Evolutionary conservation across 371 early-diverging fungal genomes (phyloP).

Genomic region (Haplosporangium sp.): DNA sequence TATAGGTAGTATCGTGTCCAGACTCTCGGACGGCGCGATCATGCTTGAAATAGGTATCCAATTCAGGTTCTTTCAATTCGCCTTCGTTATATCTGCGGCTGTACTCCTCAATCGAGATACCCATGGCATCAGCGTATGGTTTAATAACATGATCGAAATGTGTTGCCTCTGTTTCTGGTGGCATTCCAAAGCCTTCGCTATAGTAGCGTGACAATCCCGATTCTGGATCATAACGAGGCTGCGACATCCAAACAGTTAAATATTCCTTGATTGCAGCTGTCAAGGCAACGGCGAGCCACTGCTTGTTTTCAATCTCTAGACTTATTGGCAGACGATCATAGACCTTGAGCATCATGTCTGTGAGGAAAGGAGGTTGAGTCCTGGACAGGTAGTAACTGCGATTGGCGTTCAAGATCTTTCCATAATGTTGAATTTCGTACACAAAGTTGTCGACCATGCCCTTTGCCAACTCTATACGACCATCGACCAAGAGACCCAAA

Average conservation of each 20-base stretch:
- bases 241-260: conserved; percentile 89
- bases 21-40: conserved; percentile 97
- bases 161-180: conserved; percentile 96
- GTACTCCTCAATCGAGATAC: conserved; percentile 79
- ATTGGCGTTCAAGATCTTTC: conserved; percentile 98
- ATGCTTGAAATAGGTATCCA: conserved; percentile 96
- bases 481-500: conserved; percentile 89
- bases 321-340: conserved; percentile 68
- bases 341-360: conserved; percentile 94
- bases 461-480: conserved; percentile 83
- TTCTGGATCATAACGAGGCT: conserved; percentile 81
- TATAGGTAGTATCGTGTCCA: conserved; percentile 97
- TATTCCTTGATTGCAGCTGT: conserved; percentile 94
- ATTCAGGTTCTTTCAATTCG: conserved; percentile 78
- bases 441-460: conserved; percentile 97
- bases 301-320: conserved; percentile 67
- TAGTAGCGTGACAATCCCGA: conserved; percentile 89
- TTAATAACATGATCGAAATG: conserved; percentile 93
- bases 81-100: conserved; percentile 75
- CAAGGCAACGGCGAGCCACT: conserved; percentile 82
- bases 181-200: conserved; percentile 93
- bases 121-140: conserved; percentile 82
- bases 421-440: conserved; percentile 96
- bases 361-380: conserved; percentile 97
- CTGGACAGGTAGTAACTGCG: conserved; percentile 96